A percentile compares a stretch with the other conserved stretches of the same genome.
These are phyloP conservation scores for Populus ilicifolia DNA, from an alignment of 345 rosid genomes.

Conservation along the genomic window DNA sequence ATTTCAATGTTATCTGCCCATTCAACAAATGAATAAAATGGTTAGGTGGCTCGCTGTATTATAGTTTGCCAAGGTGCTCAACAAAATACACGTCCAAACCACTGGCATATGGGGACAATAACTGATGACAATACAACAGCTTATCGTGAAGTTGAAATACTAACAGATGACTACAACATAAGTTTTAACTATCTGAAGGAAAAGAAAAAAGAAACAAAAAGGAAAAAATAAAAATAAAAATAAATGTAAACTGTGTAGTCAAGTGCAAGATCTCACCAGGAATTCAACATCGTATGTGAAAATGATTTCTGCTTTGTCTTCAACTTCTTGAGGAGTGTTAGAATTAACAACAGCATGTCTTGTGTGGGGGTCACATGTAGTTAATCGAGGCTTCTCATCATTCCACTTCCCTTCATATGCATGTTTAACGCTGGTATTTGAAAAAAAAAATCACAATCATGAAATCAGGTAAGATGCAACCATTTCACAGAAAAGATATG, in stretches of 20 bases:
- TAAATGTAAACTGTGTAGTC: not conserved
- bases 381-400: conserved; percentile 56
- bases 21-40: not conserved
- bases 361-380: conserved; percentile 80
- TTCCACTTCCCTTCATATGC: conserved; percentile 78
- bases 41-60: not conserved
- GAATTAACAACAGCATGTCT: conserved; percentile 73
- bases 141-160: not conserved
- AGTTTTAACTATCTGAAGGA: not conserved
- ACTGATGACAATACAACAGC: not conserved
- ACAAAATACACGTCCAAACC: not conserved
- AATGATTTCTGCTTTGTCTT: conserved; percentile 64
- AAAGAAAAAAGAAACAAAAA: no score
- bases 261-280: conserved; percentile 45
- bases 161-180: not conserved
- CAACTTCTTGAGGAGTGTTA: conserved; percentile 86
- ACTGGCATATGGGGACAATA: not conserved
- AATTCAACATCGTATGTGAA: conserved; percentile 91
- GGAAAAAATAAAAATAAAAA: not conserved
- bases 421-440: conserved; percentile 59
- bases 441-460: not conserved
- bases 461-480: not conserved
- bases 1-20: not conserved
- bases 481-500: not conserved
- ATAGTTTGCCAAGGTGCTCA: not conserved